A percentile compares a stretch with the other conserved stretches of the same genome.
Evolutionary conservation across 495 filamentous ascomycete genomes (phyloP).

Genomic region (Lophiostoma macrostomum): DNA sequence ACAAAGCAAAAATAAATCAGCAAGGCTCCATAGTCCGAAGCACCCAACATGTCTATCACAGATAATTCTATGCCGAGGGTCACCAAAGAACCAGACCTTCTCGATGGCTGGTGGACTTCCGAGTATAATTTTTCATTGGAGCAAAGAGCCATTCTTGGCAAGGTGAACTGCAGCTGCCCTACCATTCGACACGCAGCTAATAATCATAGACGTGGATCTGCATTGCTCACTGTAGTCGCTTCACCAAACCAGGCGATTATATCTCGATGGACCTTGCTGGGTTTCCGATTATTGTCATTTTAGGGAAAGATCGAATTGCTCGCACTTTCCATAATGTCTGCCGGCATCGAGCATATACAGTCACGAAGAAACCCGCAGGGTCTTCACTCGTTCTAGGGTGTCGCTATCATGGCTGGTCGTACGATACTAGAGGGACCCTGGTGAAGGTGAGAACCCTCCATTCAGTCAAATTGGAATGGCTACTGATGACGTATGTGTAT

Average conservation of each 20-base stretch:
- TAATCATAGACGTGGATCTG: slow-evolving; percentile 25
- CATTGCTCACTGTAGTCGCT: slow-evolving; percentile 25
- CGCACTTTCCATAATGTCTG: slow-evolving; percentile 36
- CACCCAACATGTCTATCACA: slow-evolving; percentile 4
- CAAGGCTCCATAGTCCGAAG: slow-evolving; percentile 16
- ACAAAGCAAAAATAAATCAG: background rate
- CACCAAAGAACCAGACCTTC: slow-evolving; percentile 30
- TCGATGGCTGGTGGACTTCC: slow-evolving; percentile 33
- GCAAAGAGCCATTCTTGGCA: slow-evolving; percentile 33
- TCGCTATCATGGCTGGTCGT: slow-evolving; percentile 36
- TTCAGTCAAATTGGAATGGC: too few species aligned
- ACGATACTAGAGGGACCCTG: slow-evolving; percentile 27
- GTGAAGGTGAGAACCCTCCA: too few species aligned
- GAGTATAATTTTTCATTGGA: slow-evolving; percentile 27
- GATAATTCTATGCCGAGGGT: slow-evolving; percentile 12
- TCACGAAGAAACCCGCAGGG: slow-evolving; percentile 27
- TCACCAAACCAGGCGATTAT: slow-evolving; percentile 32
- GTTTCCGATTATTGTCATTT: slow-evolving; percentile 31
- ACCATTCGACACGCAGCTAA: slow-evolving; percentile 2
- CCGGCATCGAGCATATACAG: slow-evolving; percentile 32
- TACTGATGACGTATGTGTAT: too few species aligned
- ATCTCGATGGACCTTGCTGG: slow-evolving; percentile 23
- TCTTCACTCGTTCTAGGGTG: slow-evolving; percentile 30
- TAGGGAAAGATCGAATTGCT: slow-evolving; percentile 26
- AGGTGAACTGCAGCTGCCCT: slow-evolving; percentile 9